These are phyloP conservation scores for Cladosporium sp. DNA, from an alignment of 2,329 filamentous ascomycete genomes.

Conservation along the genomic window DNA sequence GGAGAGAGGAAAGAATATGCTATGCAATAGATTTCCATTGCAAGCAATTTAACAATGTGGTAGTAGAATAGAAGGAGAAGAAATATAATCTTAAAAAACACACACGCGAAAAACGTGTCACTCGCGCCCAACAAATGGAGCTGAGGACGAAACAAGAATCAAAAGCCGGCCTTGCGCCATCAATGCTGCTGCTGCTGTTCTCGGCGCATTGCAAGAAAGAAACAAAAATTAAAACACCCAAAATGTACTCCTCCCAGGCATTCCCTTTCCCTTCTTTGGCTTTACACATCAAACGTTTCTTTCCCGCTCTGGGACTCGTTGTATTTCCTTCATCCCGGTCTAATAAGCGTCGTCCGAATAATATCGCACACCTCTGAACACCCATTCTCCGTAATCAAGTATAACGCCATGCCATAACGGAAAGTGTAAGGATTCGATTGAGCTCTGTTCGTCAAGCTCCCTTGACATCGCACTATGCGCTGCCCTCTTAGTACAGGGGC, in stretches of 20 bases:
- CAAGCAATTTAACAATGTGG: no score
- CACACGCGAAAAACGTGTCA: no score
- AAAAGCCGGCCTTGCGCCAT: no score
- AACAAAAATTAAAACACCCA: not conserved
- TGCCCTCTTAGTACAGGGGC: slow-evolving; percentile 44
- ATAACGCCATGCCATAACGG: slow-evolving; percentile 7
- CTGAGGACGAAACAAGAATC: no score
- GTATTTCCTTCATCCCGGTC: not conserved
- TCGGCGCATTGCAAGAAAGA: not conserved
- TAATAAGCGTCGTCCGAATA: not conserved
- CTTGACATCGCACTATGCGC: not conserved
- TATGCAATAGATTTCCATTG: no score
- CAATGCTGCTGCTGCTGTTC: no score
- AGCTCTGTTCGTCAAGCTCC: not conserved
- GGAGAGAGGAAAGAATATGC: no score
- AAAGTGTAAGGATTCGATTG: not conserved
- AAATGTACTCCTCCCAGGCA: not conserved
- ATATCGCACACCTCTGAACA: not conserved
- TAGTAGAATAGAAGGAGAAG: no score
- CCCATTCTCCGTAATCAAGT: not conserved
- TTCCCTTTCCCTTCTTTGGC: not conserved
- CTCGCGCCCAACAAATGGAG: no score
- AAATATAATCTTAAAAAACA: no score
- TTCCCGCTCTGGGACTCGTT: not conserved
- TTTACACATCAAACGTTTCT: not conserved